phyloP scores from a whole-genome alignment of 1,284 basidiomycete species.

The Cutaneotrichosporon sp. region DNA sequence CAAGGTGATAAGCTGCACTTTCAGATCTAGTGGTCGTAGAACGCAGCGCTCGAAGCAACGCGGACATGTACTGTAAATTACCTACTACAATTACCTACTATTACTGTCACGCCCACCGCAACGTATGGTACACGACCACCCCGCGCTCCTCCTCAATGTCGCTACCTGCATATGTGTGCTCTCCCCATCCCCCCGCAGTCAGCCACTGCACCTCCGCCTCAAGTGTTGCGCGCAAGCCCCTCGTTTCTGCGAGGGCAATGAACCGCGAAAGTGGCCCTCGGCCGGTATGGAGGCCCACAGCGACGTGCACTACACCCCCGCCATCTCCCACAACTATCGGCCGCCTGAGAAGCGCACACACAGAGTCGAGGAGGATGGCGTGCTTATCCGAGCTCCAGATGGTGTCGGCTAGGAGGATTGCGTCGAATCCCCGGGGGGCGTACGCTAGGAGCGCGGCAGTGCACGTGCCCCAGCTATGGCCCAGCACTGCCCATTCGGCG shows the following conservation, averaged over 20 bases:
- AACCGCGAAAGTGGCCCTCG: slow-evolving; percentile 42
- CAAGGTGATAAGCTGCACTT: too few species aligned
- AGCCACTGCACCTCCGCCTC: slow-evolving; percentile 31
- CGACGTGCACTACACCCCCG: slow-evolving; percentile 34
- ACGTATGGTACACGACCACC: slow-evolving; percentile 40
- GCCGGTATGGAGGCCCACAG: slow-evolving; percentile 46
- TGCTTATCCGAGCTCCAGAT: slow-evolving; percentile 41
- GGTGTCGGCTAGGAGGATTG: slow-evolving; percentile 42
- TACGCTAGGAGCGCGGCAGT: slow-evolving; percentile 17
- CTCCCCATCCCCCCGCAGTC: slow-evolving; percentile 29
- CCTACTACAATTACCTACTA: neutral
- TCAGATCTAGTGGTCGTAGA: too few species aligned
- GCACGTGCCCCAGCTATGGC: slow-evolving; percentile 39
- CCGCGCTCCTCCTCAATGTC: slow-evolving; percentile 38
- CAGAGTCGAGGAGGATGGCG: slow-evolving; percentile 32
- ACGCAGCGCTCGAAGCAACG: too few species aligned
- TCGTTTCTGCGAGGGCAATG: slow-evolving; percentile 18
- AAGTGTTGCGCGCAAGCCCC: slow-evolving; percentile 19
- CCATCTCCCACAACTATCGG: neutral
- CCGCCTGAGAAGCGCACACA: slow-evolving; percentile 27
- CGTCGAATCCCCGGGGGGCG: slow-evolving; percentile 26
- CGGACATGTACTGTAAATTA: too few species aligned
- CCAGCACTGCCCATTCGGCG: slow-evolving; percentile 25
- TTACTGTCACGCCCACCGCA: slow-evolving; percentile 12
- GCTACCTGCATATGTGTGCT: slow-evolving; percentile 11